Conservation (phyloP, 1,139 yeast genomes). For the Yamadazyma membranifaciens region DNA sequence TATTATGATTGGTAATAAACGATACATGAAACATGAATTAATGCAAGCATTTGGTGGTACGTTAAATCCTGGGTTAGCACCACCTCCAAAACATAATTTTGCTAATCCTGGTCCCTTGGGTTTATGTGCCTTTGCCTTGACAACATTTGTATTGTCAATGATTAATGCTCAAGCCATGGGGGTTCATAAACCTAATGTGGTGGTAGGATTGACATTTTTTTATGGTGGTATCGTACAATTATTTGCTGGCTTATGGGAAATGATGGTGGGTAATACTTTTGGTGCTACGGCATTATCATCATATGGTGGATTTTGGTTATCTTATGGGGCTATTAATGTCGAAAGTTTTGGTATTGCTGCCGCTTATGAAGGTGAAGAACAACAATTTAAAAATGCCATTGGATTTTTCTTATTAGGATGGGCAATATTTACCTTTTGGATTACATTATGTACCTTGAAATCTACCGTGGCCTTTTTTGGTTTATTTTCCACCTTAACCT, state of each 20-base stretch:
- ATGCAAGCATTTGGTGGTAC: slow-evolving; percentile 38
- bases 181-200: slow-evolving; percentile 30
- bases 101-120: slow-evolving; percentile 68
- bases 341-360: slow-evolving; percentile 51
- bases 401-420: slow-evolving; percentile 46
- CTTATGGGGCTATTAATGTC: slow-evolving; percentile 36
- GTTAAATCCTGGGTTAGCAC: slow-evolving; percentile 38
- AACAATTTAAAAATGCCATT: slow-evolving; percentile 31
- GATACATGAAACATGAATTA: slow-evolving; percentile 36
- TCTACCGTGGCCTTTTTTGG: slow-evolving; percentile 41
- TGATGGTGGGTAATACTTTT: slow-evolving; percentile 38
- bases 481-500: slow-evolving; percentile 34
- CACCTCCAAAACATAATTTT: slow-evolving; percentile 33
- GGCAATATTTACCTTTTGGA: slow-evolving; percentile 43
- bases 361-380: slow-evolving; percentile 48
- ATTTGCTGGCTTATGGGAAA: slow-evolving; percentile 54
- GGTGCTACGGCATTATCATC: slow-evolving; percentile 42
- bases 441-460: slow-evolving; percentile 39
- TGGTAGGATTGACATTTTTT: slow-evolving; percentile 43
- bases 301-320: slow-evolving; percentile 45
- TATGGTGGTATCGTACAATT: slow-evolving; percentile 50
- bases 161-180: slow-evolving; percentile 43
- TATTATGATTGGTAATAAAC: slow-evolving; percentile 30
- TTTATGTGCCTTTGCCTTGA: slow-evolving; percentile 49
- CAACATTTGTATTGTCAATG: slow-evolving; percentile 50